Conservation (phyloP, 2,329 filamentous ascomycete genomes). For the Sporothrix pseudoabietina region DNA sequence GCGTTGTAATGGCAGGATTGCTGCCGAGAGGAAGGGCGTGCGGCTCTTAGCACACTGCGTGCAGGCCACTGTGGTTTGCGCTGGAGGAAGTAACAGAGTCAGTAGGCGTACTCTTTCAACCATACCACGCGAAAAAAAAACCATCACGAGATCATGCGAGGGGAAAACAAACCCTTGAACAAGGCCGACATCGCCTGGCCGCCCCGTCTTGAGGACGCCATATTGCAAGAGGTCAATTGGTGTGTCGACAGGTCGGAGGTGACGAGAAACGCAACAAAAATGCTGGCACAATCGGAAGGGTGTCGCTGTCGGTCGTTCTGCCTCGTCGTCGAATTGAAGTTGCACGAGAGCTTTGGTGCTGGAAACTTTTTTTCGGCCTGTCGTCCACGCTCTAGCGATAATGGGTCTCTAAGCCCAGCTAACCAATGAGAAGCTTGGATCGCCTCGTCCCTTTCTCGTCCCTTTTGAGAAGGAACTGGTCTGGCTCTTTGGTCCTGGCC, state of each 20-base stretch:
- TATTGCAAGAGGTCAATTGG: constrained; percentile 36
- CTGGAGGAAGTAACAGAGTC: background rate
- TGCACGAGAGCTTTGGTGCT: constrained; percentile 18
- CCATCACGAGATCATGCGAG: constrained; percentile 19
- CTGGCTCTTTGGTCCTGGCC: background rate
- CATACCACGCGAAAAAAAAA: background rate
- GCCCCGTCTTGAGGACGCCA: constrained; percentile 62
- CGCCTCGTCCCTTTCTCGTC: background rate
- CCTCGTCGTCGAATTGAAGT: constrained; percentile 6
- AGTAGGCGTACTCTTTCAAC: background rate
- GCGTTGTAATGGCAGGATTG: constrained; percentile 19
- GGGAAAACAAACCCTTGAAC: constrained; percentile 49
- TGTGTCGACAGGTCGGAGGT: background rate
- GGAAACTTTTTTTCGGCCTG: constrained; percentile 29
- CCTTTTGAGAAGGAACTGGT: background rate
- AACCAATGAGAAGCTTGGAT: constrained; percentile 13
- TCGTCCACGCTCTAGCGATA: background rate
- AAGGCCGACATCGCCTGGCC: constrained; percentile 52
- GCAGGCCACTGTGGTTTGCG: constrained; percentile 37
- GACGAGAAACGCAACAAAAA: background rate
- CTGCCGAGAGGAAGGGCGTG: constrained; percentile 16
- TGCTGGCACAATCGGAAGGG: background rate
- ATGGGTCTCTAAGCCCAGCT: background rate
- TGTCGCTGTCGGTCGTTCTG: constrained; percentile 8
- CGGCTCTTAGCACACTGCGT: constrained; percentile 40